These are phyloP conservation scores for Populus hybrid DNA, from an alignment of 441 rosid species.

Conservation along the genomic window DNA sequence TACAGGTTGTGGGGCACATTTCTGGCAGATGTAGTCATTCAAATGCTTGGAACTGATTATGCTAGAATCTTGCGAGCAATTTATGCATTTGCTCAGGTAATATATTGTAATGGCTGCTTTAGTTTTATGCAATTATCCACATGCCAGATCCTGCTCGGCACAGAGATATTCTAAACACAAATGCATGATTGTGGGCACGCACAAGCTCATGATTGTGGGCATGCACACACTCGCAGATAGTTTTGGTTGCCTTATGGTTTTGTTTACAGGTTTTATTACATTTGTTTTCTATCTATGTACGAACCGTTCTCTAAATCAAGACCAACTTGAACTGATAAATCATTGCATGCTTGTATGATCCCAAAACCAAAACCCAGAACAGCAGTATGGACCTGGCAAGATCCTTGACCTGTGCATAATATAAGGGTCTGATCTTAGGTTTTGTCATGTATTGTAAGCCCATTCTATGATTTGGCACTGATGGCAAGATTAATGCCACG, in stretches of 20 bases:
- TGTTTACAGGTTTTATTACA: neutral
- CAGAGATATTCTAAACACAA: neutral
- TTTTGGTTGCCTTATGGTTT: neutral
- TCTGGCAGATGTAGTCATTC: constrained; percentile 91
- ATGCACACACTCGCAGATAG: neutral
- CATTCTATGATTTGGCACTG: neutral
- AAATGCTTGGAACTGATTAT: constrained; percentile 97
- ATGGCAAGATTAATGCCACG: neutral
- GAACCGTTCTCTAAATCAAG: too few species aligned
- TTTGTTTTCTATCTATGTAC: neutral
- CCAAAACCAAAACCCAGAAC: neutral
- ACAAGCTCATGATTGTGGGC: neutral
- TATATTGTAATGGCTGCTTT: neutral
- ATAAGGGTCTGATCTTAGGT: neutral
- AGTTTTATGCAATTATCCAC: neutral
- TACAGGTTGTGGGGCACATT: constrained; percentile 96
- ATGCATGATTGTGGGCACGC: too few species aligned
- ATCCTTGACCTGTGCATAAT: neutral
- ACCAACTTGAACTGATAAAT: too few species aligned
- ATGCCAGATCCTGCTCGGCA: neutral
- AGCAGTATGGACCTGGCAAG: neutral
- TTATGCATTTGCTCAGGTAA: constrained; percentile 94
- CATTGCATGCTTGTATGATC: neutral
- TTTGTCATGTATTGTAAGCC: neutral
- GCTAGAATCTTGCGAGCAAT: constrained; percentile 91